These are phyloP conservation scores for Sutorius australiensis DNA, from an alignment of 768 basidiomycete species.

Conservation along the genomic window DNA sequence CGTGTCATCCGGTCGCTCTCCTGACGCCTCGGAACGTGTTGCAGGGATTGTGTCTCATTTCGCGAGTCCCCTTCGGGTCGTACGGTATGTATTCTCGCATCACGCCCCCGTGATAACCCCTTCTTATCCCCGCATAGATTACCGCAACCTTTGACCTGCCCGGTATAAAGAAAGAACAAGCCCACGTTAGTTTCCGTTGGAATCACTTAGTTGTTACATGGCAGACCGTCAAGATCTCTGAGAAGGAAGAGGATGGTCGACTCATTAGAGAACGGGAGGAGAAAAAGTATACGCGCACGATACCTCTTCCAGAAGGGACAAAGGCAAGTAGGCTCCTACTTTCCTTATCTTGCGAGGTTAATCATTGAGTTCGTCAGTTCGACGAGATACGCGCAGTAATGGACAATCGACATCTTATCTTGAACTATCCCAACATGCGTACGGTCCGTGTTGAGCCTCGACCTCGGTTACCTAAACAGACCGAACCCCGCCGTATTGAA, in stretches of 20 bases:
- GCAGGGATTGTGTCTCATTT: conserved; percentile 53
- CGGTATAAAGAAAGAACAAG: conserved; percentile 67
- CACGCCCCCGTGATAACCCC: conserved; percentile 13
- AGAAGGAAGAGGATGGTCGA: conserved; percentile 58
- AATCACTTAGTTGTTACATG: conserved; percentile 62
- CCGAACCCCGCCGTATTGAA: conserved; percentile 31
- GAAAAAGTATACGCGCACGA: conserved; percentile 59
- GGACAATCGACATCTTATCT: conserved; percentile 54
- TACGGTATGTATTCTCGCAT: conserved; percentile 34
- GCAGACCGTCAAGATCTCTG: conserved; percentile 55
- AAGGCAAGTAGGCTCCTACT: conserved; percentile 41
- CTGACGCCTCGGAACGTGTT: conserved; percentile 17
- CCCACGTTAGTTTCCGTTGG: conserved; percentile 70
- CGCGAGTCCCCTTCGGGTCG: conserved; percentile 69
- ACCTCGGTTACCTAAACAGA: conserved; percentile 18
- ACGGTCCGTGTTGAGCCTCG: conserved; percentile 34
- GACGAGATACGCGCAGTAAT: conserved; percentile 69
- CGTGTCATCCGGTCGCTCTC: conserved; percentile 2
- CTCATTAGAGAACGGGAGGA: conserved; percentile 62
- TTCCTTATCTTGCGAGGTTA: not conserved
- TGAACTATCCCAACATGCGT: conserved; percentile 57
- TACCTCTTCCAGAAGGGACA: conserved; percentile 72
- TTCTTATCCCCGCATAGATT: conserved; percentile 38
- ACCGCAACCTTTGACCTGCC: conserved; percentile 69
- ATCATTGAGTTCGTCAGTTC: conserved; percentile 42